Percentiles rank a stretch among this genome's conserved stretches.
Conservation (phyloP, 164 flowering plant species). For the Dillenia turbinata region DNA sequence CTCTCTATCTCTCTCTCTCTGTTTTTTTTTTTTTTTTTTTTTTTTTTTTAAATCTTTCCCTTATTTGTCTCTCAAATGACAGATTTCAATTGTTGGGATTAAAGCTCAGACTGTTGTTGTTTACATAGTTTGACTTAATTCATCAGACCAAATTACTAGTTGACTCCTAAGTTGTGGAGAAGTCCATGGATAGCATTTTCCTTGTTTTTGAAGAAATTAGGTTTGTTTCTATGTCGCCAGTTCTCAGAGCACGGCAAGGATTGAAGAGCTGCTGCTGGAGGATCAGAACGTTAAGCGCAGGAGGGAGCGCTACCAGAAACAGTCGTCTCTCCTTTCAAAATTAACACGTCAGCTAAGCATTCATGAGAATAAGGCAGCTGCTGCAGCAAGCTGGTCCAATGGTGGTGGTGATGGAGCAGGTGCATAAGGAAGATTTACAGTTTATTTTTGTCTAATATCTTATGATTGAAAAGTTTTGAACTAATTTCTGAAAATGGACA, state of each 20-base stretch:
- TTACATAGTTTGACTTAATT: too few species aligned
- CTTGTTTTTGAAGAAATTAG: background rate
- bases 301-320: constrained; percentile 83
- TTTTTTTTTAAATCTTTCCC: too few species aligned
- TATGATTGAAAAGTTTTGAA: too few species aligned
- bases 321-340: constrained; percentile 85
- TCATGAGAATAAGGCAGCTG: constrained; percentile 92
- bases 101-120: too few species aligned
- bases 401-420: constrained; percentile 59
- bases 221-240: constrained; percentile 13
- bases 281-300: constrained; percentile 60
- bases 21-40: too few species aligned
- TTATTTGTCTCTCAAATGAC: too few species aligned
- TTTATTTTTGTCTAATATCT: too few species aligned
- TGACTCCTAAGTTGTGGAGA: too few species aligned
- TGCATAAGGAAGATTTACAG: constrained; percentile 15
- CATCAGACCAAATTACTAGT: too few species aligned
- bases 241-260: constrained; percentile 50
- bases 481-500: too few species aligned
- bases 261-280: constrained; percentile 66
- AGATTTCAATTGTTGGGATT: too few species aligned
- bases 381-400: constrained; percentile 61
- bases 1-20: too few species aligned
- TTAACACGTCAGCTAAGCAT: constrained; percentile 78
- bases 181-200: background rate